Evolutionary conservation across 2,329 filamentous ascomycete species (phyloP).

Genomic region (Ophiostoma tasmaniense): DNA sequence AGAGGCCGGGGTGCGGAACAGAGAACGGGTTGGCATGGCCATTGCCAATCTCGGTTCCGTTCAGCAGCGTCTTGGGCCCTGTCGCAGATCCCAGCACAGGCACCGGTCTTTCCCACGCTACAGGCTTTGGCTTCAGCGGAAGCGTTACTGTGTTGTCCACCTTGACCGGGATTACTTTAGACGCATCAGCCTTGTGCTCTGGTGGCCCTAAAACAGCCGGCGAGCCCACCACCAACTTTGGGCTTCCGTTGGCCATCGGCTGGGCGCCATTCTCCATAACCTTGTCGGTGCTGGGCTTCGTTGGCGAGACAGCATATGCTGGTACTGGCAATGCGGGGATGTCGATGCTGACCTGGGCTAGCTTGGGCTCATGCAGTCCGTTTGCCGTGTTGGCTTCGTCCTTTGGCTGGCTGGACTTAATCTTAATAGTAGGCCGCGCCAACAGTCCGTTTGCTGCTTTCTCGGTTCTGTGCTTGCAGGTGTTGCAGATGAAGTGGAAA

Average conservation of each 20-base stretch:
- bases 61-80: background rate
- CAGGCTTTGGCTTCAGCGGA: background rate
- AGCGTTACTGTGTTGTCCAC: conserved; percentile 1
- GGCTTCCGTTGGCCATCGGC: background rate
- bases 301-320: background rate
- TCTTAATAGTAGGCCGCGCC: conserved; percentile 38
- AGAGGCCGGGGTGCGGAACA: conserved; percentile 35
- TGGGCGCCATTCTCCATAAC: background rate
- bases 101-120: background rate
- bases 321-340: background rate
- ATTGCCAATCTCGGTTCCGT: conserved; percentile 15
- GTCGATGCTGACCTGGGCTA: background rate
- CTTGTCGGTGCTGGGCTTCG: background rate
- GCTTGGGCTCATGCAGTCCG: background rate
- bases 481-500: conserved; percentile 77
- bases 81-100: background rate
- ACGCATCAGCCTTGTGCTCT: background rate
- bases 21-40: conserved; percentile 34
- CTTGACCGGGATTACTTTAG: conserved; percentile 13
- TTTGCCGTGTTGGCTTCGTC: background rate
- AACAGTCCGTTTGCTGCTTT: conserved; percentile 51
- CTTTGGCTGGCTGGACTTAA: conserved; percentile 38
- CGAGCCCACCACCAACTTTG: background rate
- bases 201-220: background rate
- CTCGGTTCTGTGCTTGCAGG: conserved; percentile 57